These are phyloP conservation scores for Hanseniaspora hatyaiensis DNA, from an alignment of 805 yeast species.

Conservation along the genomic window DNA sequence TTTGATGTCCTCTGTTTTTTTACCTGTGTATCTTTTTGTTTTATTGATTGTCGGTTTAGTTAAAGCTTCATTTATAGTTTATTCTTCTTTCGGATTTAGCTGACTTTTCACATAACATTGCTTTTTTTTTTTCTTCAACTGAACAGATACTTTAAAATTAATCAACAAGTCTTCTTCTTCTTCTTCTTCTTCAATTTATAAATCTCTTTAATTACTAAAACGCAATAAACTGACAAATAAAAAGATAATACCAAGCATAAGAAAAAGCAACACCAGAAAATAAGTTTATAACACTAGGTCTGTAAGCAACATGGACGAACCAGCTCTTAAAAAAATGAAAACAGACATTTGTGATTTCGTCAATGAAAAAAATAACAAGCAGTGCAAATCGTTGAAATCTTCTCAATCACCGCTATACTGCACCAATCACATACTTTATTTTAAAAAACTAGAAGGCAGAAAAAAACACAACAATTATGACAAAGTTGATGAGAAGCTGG, in stretches of 20 bases:
- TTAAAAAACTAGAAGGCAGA: conserved; percentile 18
- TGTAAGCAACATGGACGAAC: neutral
- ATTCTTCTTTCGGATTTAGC: neutral
- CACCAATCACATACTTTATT: conserved; percentile 44
- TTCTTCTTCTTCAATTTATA: too few relatives aligned
- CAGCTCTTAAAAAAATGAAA: conserved; percentile 17
- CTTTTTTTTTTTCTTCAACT: neutral
- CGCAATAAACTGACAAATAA: neutral
- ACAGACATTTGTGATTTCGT: conserved; percentile 35
- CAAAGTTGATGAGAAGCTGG: conserved; percentile 18
- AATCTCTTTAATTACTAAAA: too few relatives aligned
- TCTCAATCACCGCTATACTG: conserved; percentile 41
- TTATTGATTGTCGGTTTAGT: too few relatives aligned
- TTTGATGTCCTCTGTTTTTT: too few relatives aligned
- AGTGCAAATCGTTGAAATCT: conserved; percentile 48
- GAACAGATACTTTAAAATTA: too few relatives aligned
- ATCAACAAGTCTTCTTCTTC: neutral
- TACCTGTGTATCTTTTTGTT: too few relatives aligned
- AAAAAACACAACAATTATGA: conserved; percentile 17
- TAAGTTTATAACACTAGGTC: neutral
- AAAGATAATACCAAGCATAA: neutral
- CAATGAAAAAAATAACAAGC: conserved; percentile 40
- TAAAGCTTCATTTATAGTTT: too few relatives aligned
- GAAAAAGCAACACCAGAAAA: neutral
- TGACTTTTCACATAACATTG: neutral